These are phyloP conservation scores for Salvia hispanica DNA, from an alignment of 257 asterid genomes.

Conservation along the genomic window DNA sequence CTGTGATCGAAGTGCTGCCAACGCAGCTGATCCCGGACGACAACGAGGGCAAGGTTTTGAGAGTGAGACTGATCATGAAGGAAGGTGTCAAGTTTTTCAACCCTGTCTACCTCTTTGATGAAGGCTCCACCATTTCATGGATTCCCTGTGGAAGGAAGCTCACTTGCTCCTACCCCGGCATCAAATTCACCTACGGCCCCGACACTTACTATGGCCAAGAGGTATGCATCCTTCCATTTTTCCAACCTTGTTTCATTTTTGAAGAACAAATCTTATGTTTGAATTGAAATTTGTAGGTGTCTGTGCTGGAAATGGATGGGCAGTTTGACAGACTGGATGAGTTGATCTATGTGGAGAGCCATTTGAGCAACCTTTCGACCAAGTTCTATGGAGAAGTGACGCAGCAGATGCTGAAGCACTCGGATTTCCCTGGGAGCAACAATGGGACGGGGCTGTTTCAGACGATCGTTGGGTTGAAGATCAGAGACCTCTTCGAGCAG, in stretches of 20 bases:
- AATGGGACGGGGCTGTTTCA: slow-evolving; percentile 98
- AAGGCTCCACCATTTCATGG: slow-evolving; percentile 95
- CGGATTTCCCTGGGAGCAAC: slow-evolving; percentile 97
- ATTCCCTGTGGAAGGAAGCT: slow-evolving; percentile 97
- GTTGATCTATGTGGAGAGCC: slow-evolving; percentile 92
- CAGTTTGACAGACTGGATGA: slow-evolving; percentile 95
- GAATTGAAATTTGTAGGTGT: slow-evolving; percentile 48
- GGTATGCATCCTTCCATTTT: slow-evolving; percentile 39
- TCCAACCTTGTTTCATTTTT: no score
- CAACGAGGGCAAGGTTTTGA: slow-evolving; percentile 86
- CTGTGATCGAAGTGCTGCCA: slow-evolving; percentile 88
- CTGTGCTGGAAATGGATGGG: slow-evolving; percentile 97
- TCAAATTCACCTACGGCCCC: slow-evolving; percentile 88
- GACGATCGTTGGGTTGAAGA: slow-evolving; percentile 82
- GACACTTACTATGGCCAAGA: slow-evolving; percentile 80
- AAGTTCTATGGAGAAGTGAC: slow-evolving; percentile 97
- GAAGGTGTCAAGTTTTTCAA: slow-evolving; percentile 83
- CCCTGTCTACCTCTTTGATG: slow-evolving; percentile 93
- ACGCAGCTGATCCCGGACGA: slow-evolving; percentile 95
- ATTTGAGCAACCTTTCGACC: slow-evolving; percentile 85
- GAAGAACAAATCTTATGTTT: no score
- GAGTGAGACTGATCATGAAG: slow-evolving; percentile 87
- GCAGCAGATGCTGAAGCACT: slow-evolving; percentile 92
- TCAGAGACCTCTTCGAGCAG: slow-evolving; percentile 94
- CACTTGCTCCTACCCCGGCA: slow-evolving; percentile 98